A percentile compares a stretch with the other conserved stretches of the same genome.
These are phyloP conservation scores for Penicillium goetzii DNA, from an alignment of 495 filamentous ascomycete genomes.

Conservation along the genomic window DNA sequence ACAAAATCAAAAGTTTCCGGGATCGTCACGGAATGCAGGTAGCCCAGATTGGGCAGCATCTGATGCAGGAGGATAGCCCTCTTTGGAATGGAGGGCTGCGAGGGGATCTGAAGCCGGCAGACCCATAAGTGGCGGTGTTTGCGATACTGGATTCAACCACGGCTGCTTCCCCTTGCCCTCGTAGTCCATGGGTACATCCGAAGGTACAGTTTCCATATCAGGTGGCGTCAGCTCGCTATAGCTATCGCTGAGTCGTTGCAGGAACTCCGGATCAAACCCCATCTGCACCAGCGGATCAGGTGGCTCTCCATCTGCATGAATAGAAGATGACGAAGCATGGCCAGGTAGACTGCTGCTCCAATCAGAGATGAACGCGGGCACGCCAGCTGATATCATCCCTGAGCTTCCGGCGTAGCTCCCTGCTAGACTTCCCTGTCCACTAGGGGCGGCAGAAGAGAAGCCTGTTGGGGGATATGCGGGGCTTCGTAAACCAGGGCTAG, in stretches of 20 bases:
- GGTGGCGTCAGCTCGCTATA: slow-evolving; percentile 39
- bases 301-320: slow-evolving; percentile 33
- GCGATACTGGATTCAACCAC: slow-evolving; percentile 24
- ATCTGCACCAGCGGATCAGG: slow-evolving; percentile 47
- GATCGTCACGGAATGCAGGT: slow-evolving; percentile 20
- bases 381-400: slow-evolving; percentile 37
- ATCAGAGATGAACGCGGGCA: slow-evolving; percentile 41
- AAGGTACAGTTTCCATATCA: slow-evolving; percentile 30
- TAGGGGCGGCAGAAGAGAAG: slow-evolving; percentile 42
- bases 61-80: slow-evolving; percentile 25
- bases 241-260: slow-evolving; percentile 43
- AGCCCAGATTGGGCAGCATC: slow-evolving; percentile 24
- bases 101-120: slow-evolving; percentile 22
- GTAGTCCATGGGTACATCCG: slow-evolving; percentile 21
- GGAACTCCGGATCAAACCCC: slow-evolving; percentile 49
- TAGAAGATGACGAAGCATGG: slow-evolving; percentile 39
- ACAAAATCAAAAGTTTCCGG: slow-evolving; percentile 18
- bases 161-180: slow-evolving; percentile 21
- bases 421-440: slow-evolving; percentile 42
- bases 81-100: slow-evolving; percentile 23
- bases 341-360: slow-evolving; percentile 42
- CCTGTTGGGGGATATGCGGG: slow-evolving; percentile 41
- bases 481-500: slow-evolving; percentile 43
- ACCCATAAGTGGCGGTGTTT: slow-evolving; percentile 20
- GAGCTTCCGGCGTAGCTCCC: slow-evolving; percentile 47